Conservation (phyloP, 2,329 filamentous ascomycete genomes). For the Botrytis byssoidea region DNA sequence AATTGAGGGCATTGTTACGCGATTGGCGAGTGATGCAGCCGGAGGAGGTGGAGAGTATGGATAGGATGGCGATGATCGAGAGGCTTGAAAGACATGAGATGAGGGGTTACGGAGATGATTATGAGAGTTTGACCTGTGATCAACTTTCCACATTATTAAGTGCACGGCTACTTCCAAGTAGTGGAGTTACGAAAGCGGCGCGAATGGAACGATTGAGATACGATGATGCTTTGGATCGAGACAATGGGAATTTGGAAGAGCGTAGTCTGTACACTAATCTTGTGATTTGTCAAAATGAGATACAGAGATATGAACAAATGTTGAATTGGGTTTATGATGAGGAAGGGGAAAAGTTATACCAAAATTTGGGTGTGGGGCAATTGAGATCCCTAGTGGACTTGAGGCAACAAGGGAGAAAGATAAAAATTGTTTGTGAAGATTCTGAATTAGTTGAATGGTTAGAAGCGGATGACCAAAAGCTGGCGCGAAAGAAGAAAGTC, state of each 20-base stretch:
- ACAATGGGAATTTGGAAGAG: background rate
- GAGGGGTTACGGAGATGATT: background rate
- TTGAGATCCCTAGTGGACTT: background rate
- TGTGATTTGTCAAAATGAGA: background rate
- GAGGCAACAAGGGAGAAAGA: background rate
- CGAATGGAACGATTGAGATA: background rate
- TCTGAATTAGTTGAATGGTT: background rate
- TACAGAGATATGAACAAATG: background rate
- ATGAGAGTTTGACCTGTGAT: background rate
- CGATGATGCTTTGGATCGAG: background rate
- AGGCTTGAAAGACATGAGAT: slow-evolving; percentile 1
- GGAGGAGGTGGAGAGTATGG: background rate
- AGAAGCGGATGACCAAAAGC: background rate
- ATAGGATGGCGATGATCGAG: background rate
- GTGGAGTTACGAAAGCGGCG: background rate
- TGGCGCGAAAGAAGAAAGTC: background rate
- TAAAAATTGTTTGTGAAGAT: background rate
- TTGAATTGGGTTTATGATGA: background rate
- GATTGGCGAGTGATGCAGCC: slow-evolving; percentile 3
- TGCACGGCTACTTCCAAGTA: background rate
- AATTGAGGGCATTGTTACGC: background rate
- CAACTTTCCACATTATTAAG: background rate
- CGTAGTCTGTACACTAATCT: background rate
- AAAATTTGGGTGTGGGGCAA: background rate
- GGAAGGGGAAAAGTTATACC: background rate